Conservation (phyloP, 1,284 basidiomycete species). For the Leccinum griseonigrum region DNA sequence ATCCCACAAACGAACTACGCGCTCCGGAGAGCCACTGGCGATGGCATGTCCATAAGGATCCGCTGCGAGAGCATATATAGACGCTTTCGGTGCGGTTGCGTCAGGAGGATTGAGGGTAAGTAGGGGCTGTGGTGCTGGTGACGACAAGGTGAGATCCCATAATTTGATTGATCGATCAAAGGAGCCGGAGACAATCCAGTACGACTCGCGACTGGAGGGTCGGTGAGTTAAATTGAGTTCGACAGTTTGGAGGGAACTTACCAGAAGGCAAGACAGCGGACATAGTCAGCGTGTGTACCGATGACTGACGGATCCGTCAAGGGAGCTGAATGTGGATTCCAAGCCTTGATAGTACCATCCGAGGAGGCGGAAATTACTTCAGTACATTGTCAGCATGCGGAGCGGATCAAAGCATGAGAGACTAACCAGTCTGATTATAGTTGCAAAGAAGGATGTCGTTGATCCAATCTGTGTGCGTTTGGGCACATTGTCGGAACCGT, state of each 20-base stretch:
- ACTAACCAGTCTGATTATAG: conserved; percentile 80
- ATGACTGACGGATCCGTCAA: conserved; percentile 63
- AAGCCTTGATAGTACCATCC: conserved; percentile 92
- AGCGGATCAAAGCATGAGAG: conserved; percentile 17
- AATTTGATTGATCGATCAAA: conserved; percentile 93
- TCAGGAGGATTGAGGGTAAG: conserved; percentile 63
- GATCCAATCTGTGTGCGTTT: conserved; percentile 93
- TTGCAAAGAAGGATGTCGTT: conserved; percentile 95
- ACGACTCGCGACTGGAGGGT: conserved; percentile 60
- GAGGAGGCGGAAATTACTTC: conserved; percentile 92
- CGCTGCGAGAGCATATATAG: conserved; percentile 76
- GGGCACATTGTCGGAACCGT: conserved; percentile 79
- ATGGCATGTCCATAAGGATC: conserved; percentile 81
- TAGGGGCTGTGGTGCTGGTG: conserved; percentile 43
- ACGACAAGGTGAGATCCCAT: conserved; percentile 77
- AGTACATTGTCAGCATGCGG: conserved; percentile 6
- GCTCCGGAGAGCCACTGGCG: conserved; percentile 89
- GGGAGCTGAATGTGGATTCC: conserved; percentile 78
- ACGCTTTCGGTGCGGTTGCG: conserved; percentile 64
- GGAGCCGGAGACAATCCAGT: conserved; percentile 91
- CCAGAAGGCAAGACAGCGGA: conserved; percentile 81
- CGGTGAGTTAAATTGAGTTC: conserved; percentile 14
- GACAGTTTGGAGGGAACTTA: conserved; percentile 30
- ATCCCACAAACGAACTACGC: conserved; percentile 91
- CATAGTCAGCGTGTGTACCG: conserved; percentile 92